These are phyloP conservation scores for Amoebophrya sp. DNA, from an alignment of 169 alveolate species.

Conservation along the genomic window DNA sequence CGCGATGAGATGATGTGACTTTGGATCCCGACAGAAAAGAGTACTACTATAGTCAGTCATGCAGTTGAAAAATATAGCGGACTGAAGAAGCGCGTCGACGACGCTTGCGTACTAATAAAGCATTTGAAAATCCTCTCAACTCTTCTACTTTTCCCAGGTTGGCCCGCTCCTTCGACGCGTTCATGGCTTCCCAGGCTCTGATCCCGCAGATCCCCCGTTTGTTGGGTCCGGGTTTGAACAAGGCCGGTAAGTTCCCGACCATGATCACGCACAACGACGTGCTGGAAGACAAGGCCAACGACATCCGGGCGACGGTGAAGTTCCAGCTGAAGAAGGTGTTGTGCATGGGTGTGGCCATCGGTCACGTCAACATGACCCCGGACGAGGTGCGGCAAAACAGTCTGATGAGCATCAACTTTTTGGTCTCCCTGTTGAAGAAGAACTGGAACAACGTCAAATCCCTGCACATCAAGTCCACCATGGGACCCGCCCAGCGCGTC, in stretches of 20 bases:
- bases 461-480: slow-evolving; percentile 95
- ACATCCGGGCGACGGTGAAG: slow-evolving; percentile 62
- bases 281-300: slow-evolving; percentile 90
- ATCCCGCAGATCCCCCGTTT: slow-evolving; percentile 97
- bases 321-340: slow-evolving; percentile 67
- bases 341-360: slow-evolving; percentile 99
- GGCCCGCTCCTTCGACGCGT: slow-evolving; percentile 89
- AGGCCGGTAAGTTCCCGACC: slow-evolving; percentile 98
- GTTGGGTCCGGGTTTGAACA: slow-evolving; percentile 96
- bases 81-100: no score
- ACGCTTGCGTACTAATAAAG: no score
- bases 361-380: slow-evolving; percentile 92
- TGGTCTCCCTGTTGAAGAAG: slow-evolving; percentile 94
- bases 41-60: no score
- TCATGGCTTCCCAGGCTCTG: slow-evolving; percentile 96
- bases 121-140: no score
- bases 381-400: slow-evolving; percentile 95
- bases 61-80: no score
- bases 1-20: no score
- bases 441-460: slow-evolving; percentile 97
- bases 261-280: slow-evolving; percentile 91
- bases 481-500: slow-evolving; percentile 96
- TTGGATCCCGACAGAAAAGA: no score
- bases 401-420: slow-evolving; percentile 93
- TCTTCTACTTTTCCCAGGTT: no score